phyloP scores from a whole-genome alignment of 768 basidiomycete genomes.

The Galerina sulciceps region DNA sequence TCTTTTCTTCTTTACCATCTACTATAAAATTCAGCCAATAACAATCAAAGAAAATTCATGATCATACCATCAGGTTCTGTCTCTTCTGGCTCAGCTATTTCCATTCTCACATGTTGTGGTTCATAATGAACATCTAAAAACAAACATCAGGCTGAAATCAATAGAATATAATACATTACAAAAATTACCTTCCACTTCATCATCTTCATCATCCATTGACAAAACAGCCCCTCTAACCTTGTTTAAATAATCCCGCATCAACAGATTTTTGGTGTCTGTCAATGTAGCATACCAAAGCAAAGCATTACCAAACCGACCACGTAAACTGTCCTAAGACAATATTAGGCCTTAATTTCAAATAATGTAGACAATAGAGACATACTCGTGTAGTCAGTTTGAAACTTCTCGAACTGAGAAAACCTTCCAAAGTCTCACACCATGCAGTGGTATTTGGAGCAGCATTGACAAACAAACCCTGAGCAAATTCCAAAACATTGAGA shows the following conservation, averaged over 20 bases:
- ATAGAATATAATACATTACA: no score
- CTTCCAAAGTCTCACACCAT: slow-evolving; percentile 29
- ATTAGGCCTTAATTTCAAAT: background rate
- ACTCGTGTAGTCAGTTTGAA: slow-evolving; percentile 24
- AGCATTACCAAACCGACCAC: slow-evolving; percentile 25
- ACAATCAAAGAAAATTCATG: no score
- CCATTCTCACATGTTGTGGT: no score
- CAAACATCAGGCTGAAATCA: no score
- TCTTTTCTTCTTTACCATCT: no score
- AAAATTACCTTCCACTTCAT: no score
- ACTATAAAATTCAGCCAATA: no score
- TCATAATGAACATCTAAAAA: no score
- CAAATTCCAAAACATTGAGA: slow-evolving; percentile 32
- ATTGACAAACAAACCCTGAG: slow-evolving; percentile 26
- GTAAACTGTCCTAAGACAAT: slow-evolving; percentile 20
- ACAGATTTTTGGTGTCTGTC: background rate
- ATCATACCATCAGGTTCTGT: no score
- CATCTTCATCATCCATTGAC: no score
- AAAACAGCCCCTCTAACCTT: background rate
- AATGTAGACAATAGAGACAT: background rate
- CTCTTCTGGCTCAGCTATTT: no score
- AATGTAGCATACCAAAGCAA: slow-evolving; percentile 29
- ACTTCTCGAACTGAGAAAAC: slow-evolving; percentile 19
- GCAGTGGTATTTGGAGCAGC: slow-evolving; percentile 17
- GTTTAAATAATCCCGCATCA: slow-evolving; percentile 5